These are phyloP conservation scores for Dryas integrifolia DNA, from an alignment of 331 rosid genomes.

Conservation along the genomic window DNA sequence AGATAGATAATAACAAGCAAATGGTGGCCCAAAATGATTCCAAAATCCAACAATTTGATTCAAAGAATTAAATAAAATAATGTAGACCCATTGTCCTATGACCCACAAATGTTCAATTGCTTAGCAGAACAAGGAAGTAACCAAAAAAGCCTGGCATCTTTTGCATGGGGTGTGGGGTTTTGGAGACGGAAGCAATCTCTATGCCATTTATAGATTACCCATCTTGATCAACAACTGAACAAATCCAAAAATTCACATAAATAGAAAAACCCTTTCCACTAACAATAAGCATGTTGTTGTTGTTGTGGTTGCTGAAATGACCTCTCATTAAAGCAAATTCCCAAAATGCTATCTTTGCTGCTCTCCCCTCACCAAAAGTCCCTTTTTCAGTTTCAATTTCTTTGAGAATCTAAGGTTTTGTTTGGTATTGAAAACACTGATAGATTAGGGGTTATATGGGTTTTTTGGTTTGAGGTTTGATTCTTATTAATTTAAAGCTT, in stretches of 20 bases:
- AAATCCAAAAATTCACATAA: background rate
- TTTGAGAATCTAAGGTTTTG: background rate
- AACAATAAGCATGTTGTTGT: background rate
- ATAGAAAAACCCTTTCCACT: background rate
- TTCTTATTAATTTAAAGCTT: background rate
- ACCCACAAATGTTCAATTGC: conserved; percentile 43
- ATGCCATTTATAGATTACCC: conserved; percentile 32
- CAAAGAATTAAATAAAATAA: background rate
- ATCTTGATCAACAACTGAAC: conserved; percentile 8
- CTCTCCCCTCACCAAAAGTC: background rate
- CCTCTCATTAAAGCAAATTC: conserved; percentile 9
- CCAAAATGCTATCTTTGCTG: background rate
- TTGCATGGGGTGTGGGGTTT: conserved; percentile 29
- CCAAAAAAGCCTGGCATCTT: conserved; percentile 36
- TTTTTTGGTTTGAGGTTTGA: conserved; percentile 25
- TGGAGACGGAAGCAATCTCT: conserved; percentile 42
- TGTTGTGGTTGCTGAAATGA: conserved; percentile 9
- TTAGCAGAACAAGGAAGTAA: conserved; percentile 30
- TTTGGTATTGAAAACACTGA: conserved; percentile 1
- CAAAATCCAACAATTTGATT: conserved; percentile 23
- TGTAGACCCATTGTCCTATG: conserved; percentile 35
- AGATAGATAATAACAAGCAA: background rate
- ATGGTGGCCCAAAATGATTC: conserved; percentile 23
- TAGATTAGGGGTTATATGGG: conserved; percentile 12
- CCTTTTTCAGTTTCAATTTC: conserved; percentile 12